Conservation (phyloP, 768 basidiomycete genomes). For the Mycena galopus region DNA sequence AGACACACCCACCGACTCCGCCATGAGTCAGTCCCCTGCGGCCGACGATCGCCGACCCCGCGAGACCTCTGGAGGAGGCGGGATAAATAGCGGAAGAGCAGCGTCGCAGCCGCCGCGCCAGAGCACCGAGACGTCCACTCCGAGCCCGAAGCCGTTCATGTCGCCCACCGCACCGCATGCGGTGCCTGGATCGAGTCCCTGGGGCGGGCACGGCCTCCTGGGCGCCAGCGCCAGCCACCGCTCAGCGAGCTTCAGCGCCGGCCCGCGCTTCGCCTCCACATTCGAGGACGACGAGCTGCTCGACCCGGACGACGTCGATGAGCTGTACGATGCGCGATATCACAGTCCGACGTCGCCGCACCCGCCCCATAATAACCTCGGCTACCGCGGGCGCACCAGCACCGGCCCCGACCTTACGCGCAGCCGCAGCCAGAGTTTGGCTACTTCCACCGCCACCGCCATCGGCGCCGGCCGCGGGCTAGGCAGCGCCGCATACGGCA, state of each 20-base stretch:
- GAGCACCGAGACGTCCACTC: too few species aligned
- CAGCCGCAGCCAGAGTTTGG: slow-evolving; percentile 33
- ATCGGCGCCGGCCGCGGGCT: slow-evolving; percentile 12
- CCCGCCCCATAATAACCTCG: too few species aligned
- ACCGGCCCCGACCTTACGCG: slow-evolving; percentile 24
- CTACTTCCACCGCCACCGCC: slow-evolving; percentile 13
- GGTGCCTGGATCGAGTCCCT: not conserved
- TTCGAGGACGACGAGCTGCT: slow-evolving; percentile 38
- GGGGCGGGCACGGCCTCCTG: not conserved
- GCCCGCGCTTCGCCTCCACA: slow-evolving; percentile 24
- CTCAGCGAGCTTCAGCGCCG: not conserved
- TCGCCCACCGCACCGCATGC: not conserved
- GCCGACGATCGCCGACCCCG: not conserved
- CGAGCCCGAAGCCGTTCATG: not conserved
- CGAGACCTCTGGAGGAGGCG: not conserved
- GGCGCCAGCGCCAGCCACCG: not conserved
- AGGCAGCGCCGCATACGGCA: not conserved
- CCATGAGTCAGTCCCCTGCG: not conserved
- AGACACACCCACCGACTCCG: not conserved
- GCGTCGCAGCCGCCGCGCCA: not conserved
- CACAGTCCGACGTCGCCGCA: not conserved
- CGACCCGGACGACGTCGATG: slow-evolving; percentile 30
- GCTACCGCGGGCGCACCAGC: slow-evolving; percentile 19
- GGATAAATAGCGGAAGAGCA: not conserved
- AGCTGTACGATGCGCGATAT: slow-evolving; percentile 27